These are phyloP conservation scores for Flaveria sonorensis DNA, from an alignment of 129 eudicot genomes.

Conservation along the genomic window DNA sequence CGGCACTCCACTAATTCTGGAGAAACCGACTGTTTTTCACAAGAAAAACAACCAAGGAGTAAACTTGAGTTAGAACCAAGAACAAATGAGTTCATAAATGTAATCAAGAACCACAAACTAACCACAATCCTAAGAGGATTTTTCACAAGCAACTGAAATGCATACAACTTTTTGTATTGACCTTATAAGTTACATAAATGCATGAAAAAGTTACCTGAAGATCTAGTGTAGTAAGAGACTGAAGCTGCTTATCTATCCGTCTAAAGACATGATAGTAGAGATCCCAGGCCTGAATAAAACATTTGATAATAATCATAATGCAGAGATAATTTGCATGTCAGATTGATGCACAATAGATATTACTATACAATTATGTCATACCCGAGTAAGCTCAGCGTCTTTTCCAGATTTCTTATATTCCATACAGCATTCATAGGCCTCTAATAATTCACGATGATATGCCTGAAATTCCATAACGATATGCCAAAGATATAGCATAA, in stretches of 20 bases:
- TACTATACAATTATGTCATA: slow-evolving; percentile 25
- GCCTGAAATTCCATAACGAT: slow-evolving; percentile 51
- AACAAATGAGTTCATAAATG: neutral
- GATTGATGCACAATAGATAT: neutral
- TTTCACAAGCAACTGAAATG: neutral
- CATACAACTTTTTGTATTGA: slow-evolving; percentile 7
- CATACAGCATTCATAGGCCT: slow-evolving; percentile 98
- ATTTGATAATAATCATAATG: slow-evolving; percentile 22
- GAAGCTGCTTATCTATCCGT: slow-evolving; percentile 93
- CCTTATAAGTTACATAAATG: neutral
- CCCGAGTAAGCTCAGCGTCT: slow-evolving; percentile 99
- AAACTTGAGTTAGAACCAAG: slow-evolving; percentile 23
- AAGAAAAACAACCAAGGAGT: slow-evolving; percentile 21
- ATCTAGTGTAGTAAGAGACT: slow-evolving; percentile 81
- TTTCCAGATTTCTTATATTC: slow-evolving; percentile 85
- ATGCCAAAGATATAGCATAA: slow-evolving; percentile 22
- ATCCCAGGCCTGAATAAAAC: slow-evolving; percentile 87
- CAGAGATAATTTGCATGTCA: neutral
- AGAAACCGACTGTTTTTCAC: slow-evolving; percentile 74
- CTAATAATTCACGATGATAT: slow-evolving; percentile 76
- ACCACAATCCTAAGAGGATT: neutral
- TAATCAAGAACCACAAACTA: neutral
- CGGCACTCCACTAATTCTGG: slow-evolving; percentile 88
- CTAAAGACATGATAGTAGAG: slow-evolving; percentile 93
- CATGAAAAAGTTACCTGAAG: slow-evolving; percentile 53